Base-by-base conservation (phyloP, 2,329 filamentous ascomycete genomes). In the Arthrobotrys entomopaga region DNA sequence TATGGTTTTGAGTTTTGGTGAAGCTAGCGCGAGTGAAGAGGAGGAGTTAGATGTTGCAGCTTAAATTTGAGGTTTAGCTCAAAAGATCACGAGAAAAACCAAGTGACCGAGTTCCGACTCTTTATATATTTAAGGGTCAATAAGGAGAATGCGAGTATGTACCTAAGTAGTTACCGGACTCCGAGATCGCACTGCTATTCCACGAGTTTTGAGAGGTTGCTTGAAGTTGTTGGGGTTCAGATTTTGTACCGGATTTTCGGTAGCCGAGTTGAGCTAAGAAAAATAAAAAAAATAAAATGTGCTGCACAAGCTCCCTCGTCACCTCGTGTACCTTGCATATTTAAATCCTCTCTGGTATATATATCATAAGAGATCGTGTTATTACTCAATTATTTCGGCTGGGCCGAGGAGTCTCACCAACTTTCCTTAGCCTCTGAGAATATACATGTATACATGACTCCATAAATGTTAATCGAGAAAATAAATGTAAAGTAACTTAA, bases 201-300 rank as follows among this genome's bases (percentile, higher is more conserved):
- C 63, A 54, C 43, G 22, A 34, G 13, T 24, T 34, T 24, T 46
- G 42, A n/a, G 50, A 43, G 42, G 26, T 46, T 22, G 26, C 52
- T 72, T 63, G 29, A 48, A 63, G 59, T 74, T 74, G 70, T 74
- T 74, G 70, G 70, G 70, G 43, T 57, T 58, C 42, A 46, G n/a
- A n/a, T 46, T 57, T 58, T 16, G 52, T 22, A 38, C 40, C 70
- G 70, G 70, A 74, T 64, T 58, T 74, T 74, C 70, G 70, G 70
- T 74, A 63, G 70, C 70, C 70, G 70, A 63, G 42, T 65, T 48
- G 8, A n/a, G 53, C 4, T n/a, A 34, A 34, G 10, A 34, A 34
- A 3, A 1, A 2, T 1, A 6, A 34, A 34, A 34, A 8, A 6
- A 34, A 34, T 7, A 34, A 34, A 34, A 34, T 34, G 24, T 26